phyloP scores from a whole-genome alignment of 352 stramenopile genomes.

The Globisporangium splendens region DNA sequence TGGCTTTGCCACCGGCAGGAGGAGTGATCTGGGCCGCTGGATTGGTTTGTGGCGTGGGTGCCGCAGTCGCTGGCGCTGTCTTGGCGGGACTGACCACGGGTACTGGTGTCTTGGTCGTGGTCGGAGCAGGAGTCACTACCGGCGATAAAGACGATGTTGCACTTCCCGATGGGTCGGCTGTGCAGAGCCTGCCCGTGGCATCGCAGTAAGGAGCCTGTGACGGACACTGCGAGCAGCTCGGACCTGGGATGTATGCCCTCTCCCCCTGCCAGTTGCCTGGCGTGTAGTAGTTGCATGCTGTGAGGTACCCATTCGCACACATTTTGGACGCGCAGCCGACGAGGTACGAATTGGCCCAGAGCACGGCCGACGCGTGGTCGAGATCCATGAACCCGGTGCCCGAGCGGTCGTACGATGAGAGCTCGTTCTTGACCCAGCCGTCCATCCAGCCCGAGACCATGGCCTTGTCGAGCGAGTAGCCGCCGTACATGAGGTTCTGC shows the following conservation, averaged over 20 bases:
- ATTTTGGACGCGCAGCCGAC: slow-evolving; percentile 35
- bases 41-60: too few relatives aligned
- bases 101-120: slow-evolving; percentile 2
- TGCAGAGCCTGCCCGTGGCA: slow-evolving; percentile 27
- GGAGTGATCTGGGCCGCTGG: too few relatives aligned
- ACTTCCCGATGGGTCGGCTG: slow-evolving; percentile 12
- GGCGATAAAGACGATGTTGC: slow-evolving; percentile 7
- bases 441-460: slow-evolving; percentile 29
- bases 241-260: slow-evolving; percentile 24
- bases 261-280: slow-evolving; percentile 35
- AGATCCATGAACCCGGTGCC: slow-evolving; percentile 30
- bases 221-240: slow-evolving; percentile 30
- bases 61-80: background rate
- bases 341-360: slow-evolving; percentile 35
- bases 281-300: slow-evolving; percentile 36
- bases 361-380: slow-evolving; percentile 33
- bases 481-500: slow-evolving; percentile 39
- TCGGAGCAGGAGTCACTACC: slow-evolving; percentile 1
- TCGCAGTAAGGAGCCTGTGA: slow-evolving; percentile 28
- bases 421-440: slow-evolving; percentile 28
- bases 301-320: slow-evolving; percentile 30
- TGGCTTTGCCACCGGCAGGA: background rate
- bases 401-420: slow-evolving; percentile 23
- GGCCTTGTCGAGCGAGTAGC: slow-evolving; percentile 16
- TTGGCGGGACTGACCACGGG: slow-evolving; percentile 13